These are phyloP conservation scores for Podospora appendiculata DNA, from an alignment of 495 filamentous ascomycete genomes.

Conservation along the genomic window DNA sequence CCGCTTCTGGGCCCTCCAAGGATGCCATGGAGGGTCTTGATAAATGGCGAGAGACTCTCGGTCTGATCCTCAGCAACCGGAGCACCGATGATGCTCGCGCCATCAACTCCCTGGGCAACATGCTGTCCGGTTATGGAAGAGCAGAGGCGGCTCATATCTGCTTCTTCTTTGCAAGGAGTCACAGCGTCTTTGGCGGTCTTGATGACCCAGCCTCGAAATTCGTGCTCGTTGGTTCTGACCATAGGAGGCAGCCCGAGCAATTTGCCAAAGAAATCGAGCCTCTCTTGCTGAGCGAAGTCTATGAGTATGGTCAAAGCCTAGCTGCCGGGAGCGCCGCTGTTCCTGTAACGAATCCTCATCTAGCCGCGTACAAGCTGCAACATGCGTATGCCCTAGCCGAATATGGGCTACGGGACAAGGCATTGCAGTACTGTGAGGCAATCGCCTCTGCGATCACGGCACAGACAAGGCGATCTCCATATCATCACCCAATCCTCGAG, in stretches of 20 bases:
- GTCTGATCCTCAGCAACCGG: conserved; percentile 78
- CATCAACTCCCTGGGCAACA: conserved; percentile 69
- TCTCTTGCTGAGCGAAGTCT: conserved; percentile 83
- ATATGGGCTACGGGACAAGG: conserved; percentile 70
- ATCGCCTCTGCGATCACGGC: conserved; percentile 73
- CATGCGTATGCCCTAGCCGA: conserved; percentile 81
- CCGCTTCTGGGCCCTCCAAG: conserved; percentile 52
- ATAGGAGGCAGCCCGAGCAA: conserved; percentile 54
- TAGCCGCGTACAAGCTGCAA: conserved; percentile 82
- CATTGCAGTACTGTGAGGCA: conserved; percentile 83
- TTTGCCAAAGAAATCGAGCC: conserved; percentile 74
- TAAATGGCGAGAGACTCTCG: conserved; percentile 87
- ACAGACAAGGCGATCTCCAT: conserved; percentile 73
- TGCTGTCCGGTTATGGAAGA: conserved; percentile 81
- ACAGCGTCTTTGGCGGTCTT: conserved; percentile 65
- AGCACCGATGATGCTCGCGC: conserved; percentile 69
- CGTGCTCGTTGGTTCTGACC: conserved; percentile 77
- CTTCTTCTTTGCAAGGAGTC: conserved; percentile 49
- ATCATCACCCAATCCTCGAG: conserved; percentile 70
- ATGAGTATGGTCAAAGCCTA: conserved; percentile 75
- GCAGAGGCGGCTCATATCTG: conserved; percentile 90
- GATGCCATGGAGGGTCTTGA: conserved; percentile 79
- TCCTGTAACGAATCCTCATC: conserved; percentile 62
- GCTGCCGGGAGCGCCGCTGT: conserved; percentile 45
- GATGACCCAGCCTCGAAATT: conserved; percentile 77